Evolutionary conservation across 805 yeast species (phyloP), one percentile per base, ranked within the genome.

Genomic region (Ogataea trehaloabstinens): DNA sequence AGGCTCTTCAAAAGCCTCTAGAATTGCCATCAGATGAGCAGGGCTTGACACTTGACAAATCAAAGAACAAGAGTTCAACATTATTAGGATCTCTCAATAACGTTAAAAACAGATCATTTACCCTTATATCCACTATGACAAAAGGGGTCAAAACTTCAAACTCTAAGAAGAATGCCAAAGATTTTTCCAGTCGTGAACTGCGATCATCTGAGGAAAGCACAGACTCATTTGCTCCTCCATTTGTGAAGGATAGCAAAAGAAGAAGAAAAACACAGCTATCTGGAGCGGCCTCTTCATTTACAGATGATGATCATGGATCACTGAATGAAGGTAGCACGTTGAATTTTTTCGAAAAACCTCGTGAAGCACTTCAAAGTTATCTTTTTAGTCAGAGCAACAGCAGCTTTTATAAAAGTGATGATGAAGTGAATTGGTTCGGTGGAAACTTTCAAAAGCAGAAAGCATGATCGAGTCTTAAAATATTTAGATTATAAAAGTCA

Each of bases 381-480:
- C 28, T 45, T 16, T 42, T 36, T 21, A 34, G 28, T 20, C 31
- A 40, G 12, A 41, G 29, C 17, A 38, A 41, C 34, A 37, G 34
- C 18, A 45, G 43, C 22, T 31, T 38, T 22, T 28, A 33, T 4
- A 42, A 40, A 15, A 45, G 51, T 30, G 57, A 52, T 15, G 56
- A 52, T 12, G 57, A 52, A 15, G 35, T 41, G 7, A 37, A 31
- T 16, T 55, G 59, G 59, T 48, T 55, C 37, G 59, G 59, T 13
- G 50, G 52, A 3, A 53, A 53, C 29, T 38, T 48, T n/a, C 41
- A 37, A 38, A 41, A 37, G 24, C 46, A 46, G 24, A 34, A 28
- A 20, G 49, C 44, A n/a, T 49, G 28, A 37, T n/a, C n/a, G n/a
- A n/a, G n/a, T n/a, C n/a, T n/a, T n/a, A n/a, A n/a, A n/a, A n/a